Percentiles rank a stretch among this genome's conserved stretches.
phyloP scores from a whole-genome alignment of 192 early-diverging fungal species.

The Thamnidium elegans region DNA sequence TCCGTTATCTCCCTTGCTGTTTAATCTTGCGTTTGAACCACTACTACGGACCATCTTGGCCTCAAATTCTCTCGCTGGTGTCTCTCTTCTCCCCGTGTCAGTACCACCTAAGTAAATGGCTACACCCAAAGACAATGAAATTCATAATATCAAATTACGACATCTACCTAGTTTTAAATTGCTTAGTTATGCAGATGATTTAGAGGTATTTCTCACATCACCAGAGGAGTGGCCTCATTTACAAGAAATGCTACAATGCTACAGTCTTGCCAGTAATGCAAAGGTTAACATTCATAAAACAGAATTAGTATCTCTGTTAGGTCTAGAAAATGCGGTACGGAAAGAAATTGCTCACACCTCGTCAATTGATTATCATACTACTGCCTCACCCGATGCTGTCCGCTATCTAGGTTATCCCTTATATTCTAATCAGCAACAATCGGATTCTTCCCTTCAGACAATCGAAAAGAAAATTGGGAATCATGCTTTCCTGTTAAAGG shows the following conservation, averaged over 20 bases:
- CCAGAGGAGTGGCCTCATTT: no score
- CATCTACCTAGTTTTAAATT: no score
- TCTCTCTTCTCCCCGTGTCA: background rate
- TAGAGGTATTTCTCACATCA: no score
- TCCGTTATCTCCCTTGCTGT: no score
- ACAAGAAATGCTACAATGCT: no score
- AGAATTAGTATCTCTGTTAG: background rate
- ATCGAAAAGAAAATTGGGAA: background rate
- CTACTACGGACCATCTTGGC: slow-evolving; percentile 9
- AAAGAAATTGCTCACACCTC: background rate
- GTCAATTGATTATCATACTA: background rate
- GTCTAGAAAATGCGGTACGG: background rate
- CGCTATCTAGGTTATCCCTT: slow-evolving; percentile 4
- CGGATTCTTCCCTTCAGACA: background rate
- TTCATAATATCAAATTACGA: no score
- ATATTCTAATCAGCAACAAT: background rate
- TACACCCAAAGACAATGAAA: background rate
- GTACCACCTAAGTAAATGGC: background rate
- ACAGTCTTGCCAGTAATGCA: no score
- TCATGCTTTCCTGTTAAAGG: background rate
- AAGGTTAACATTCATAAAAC: no score
- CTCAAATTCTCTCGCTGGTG: background rate
- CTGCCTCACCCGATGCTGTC: background rate
- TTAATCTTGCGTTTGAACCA: no score
- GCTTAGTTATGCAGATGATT: no score